These are phyloP conservation scores for Tolypocladium paradoxum DNA, from an alignment of 2,329 filamentous ascomycete species.

Conservation along the genomic window DNA sequence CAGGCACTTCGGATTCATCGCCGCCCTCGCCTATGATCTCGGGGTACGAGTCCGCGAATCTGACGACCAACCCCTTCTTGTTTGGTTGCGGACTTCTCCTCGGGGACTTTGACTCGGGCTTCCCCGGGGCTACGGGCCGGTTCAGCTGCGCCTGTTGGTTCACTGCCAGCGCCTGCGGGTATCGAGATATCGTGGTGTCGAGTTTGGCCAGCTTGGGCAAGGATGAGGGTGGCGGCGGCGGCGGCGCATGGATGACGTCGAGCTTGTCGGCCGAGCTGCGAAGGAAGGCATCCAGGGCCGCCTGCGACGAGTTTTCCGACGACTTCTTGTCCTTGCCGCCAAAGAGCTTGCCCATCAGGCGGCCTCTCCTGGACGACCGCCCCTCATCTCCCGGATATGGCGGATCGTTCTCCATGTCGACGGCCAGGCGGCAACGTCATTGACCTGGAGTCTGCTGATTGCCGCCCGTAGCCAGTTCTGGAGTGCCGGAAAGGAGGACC, in stretches of 20 bases:
- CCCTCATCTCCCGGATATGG: constrained; percentile 26
- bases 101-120: constrained; percentile 31
- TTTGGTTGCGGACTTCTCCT: constrained; percentile 33
- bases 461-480: constrained; percentile 2
- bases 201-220: constrained; percentile 42
- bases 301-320: constrained; percentile 21
- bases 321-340: constrained; percentile 29
- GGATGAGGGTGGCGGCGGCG: constrained; percentile 28
- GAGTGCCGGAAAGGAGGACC: not conserved
- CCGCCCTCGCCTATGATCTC: constrained; percentile 86
- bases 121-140: constrained; percentile 26
- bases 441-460: constrained; percentile 10
- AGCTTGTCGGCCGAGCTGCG: constrained; percentile 44
- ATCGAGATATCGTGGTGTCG: constrained; percentile 46
- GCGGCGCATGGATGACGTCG: constrained; percentile 39
- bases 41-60: constrained; percentile 61
- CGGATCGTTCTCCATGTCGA: constrained; percentile 35
- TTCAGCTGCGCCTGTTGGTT: constrained; percentile 32
- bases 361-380: constrained; percentile 35
- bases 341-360: constrained; percentile 55
- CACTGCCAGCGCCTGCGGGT: constrained; percentile 41
- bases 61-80: constrained; percentile 62
- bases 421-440: constrained; percentile 16
- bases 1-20: constrained; percentile 68
- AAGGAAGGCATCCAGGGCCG: constrained; percentile 49